These are phyloP conservation scores for Erodium trifolium DNA, from an alignment of 441 rosid species.

Conservation along the genomic window DNA sequence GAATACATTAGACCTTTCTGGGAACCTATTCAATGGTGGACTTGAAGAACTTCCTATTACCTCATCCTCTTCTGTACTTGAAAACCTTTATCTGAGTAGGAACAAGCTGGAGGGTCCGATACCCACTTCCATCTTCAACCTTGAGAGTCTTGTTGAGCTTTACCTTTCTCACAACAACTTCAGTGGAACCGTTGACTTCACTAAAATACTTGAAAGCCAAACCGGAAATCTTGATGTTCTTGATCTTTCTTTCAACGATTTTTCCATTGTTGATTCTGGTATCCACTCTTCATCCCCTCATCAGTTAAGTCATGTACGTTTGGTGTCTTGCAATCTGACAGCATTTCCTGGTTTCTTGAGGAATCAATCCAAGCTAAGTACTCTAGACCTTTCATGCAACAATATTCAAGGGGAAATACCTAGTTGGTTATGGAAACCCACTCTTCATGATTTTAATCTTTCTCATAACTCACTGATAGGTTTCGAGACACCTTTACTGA, in stretches of 20 bases:
- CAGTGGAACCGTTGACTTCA: conserved; percentile 1
- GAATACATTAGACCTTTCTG: neutral
- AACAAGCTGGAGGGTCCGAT: conserved; percentile 12
- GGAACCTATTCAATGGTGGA: conserved; percentile 5
- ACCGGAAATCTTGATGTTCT: neutral
- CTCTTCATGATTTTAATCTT: neutral
- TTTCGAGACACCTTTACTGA: neutral
- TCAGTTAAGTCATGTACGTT: neutral
- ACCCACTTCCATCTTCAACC: conserved; percentile 13
- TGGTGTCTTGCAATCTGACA: conserved; percentile 5
- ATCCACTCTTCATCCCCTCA: neutral
- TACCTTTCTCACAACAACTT: conserved; percentile 8
- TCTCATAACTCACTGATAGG: conserved; percentile 2
- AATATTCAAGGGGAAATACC: neutral
- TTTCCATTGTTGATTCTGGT: neutral
- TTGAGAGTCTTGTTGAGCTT: neutral
- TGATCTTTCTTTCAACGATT: conserved; percentile 14
- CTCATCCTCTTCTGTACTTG: neutral
- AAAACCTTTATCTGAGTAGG: neutral
- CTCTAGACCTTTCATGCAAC: neutral
- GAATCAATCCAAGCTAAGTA: neutral
- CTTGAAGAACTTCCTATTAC: neutral
- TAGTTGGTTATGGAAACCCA: neutral
- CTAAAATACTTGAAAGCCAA: conserved; percentile 8
- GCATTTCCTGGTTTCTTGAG: neutral